These are phyloP conservation scores for Podospora tetraspora DNA, from an alignment of 495 filamentous ascomycete species.

Conservation along the genomic window DNA sequence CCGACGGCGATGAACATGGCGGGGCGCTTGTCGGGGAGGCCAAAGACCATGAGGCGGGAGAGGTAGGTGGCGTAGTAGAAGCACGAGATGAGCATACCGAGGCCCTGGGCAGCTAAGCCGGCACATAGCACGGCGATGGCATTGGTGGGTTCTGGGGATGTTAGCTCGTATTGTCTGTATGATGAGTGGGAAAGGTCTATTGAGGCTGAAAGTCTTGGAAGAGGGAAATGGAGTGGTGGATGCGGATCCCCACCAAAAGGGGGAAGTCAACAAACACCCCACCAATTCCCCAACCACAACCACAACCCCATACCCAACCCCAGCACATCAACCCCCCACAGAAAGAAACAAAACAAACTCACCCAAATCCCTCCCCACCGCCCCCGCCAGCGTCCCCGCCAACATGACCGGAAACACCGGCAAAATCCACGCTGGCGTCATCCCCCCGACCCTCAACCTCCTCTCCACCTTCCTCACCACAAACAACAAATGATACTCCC, in stretches of 20 bases:
- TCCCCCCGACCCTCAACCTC: conserved; percentile 32
- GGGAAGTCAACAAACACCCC: background rate
- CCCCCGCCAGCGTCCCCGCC: conserved; percentile 44
- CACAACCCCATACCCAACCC: no score
- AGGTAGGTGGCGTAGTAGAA: conserved; percentile 55
- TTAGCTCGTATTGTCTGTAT: background rate
- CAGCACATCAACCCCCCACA: background rate
- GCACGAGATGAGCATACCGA: conserved; percentile 45
- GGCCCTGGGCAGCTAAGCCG: conserved; percentile 48
- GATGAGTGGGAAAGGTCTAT: background rate
- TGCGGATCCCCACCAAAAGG: background rate
- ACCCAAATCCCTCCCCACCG: conserved; percentile 24
- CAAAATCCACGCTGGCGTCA: conserved; percentile 54
- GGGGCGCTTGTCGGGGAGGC: conserved; percentile 50
- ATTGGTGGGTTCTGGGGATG: conserved; percentile 29
- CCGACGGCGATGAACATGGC: conserved; percentile 72
- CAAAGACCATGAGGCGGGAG: conserved; percentile 54
- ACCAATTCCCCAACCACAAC: background rate
- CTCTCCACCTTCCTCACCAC: conserved; percentile 30
- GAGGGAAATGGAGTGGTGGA: background rate
- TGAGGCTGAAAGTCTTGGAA: no score
- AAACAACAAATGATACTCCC: conserved; percentile 51
- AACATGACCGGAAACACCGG: conserved; percentile 54
- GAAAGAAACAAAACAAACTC: background rate
- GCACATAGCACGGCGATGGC: conserved; percentile 44